Base-by-base conservation (phyloP, 208 protist genomes). In the Trypanosoma melophagium region DNA sequence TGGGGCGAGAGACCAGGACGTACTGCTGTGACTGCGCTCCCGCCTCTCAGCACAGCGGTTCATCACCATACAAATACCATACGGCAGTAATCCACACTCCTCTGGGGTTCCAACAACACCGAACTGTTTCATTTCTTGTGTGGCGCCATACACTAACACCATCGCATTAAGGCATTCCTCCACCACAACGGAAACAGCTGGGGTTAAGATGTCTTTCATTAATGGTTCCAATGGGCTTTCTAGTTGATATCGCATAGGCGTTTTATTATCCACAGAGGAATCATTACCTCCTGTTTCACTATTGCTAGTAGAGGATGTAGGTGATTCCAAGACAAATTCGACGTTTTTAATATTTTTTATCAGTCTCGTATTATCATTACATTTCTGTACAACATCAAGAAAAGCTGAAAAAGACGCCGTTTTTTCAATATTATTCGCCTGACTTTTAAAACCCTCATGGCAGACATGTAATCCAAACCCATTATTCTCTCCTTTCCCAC, bases 41-140 rank as follows among this genome's bases (percentile, higher is more conserved):
- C 60, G 47, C 7, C 56, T 54, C 50, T 86, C 80, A 14, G 76
- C 65, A 55, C 79, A 82, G 31, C 80, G 67, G 54, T 90, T 82
- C 79, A 92, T 83, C 17, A 90, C 56, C 28, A 79, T 63, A 54
- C 81, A 79, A 45, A 94, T 94, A 49, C 77, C 79, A 53, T 87
- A 62, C 28, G 89, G 89, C 13, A 94, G 76, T 51, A 94, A 75
- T 0, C 89, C 89, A 64, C 83, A 90, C 67, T 84, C 76, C 54
- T 89, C 78, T 8, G 89, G 89, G 2, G 89, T 94, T 13, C 89
- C 89, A 60, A 92, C 87, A 19, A 94, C 66, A 13, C 89, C 89
- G 67, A 94, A 82, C 47, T 94, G 89, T 70, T 90, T 91, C 89
- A 94, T 94, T 66, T 94, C 89, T 71, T 92, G 89, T 54, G 89